Percentiles rank a stretch among this genome's conserved stretches.
Conservation (phyloP, 805 yeast species). For the Suhomyces sp. region DNA sequence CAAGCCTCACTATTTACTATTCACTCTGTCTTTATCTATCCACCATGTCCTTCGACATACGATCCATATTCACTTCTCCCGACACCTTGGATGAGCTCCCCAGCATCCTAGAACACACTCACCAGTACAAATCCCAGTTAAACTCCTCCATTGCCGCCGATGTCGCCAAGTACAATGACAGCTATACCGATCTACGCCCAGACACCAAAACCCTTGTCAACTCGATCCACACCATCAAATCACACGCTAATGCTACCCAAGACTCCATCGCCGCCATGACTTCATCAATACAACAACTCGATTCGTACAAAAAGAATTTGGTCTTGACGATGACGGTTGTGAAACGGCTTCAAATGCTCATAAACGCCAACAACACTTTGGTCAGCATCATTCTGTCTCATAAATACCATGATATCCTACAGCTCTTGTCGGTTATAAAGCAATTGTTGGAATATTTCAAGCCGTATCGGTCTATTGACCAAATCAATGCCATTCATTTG, state of each 20-base stretch:
- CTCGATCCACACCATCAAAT: slow-evolving; percentile 47
- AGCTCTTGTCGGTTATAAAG: slow-evolving; percentile 64
- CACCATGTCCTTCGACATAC: not conserved
- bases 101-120: slow-evolving; percentile 47
- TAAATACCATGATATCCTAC: slow-evolving; percentile 55
- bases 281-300: slow-evolving; percentile 70
- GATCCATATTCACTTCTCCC: slow-evolving; percentile 32
- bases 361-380: slow-evolving; percentile 67
- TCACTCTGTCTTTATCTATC: not conserved
- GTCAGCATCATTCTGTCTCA: slow-evolving; percentile 44
- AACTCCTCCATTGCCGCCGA: slow-evolving; percentile 43
- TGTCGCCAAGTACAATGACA: slow-evolving; percentile 34
- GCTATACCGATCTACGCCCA: slow-evolving; percentile 23
- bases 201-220: slow-evolving; percentile 42
- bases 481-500: slow-evolving; percentile 64
- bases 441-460: slow-evolving; percentile 72
- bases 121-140: slow-evolving; percentile 48
- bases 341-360: slow-evolving; percentile 82
- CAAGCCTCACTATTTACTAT: no score
- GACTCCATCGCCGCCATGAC: slow-evolving; percentile 67
- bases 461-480: slow-evolving; percentile 79
- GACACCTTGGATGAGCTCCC: slow-evolving; percentile 51
- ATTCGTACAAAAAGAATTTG: slow-evolving; percentile 78
- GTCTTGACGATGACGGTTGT: slow-evolving; percentile 82
- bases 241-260: slow-evolving; percentile 55